Evolutionary conservation across 75 land plant species (phyloP), one percentile per base, ranked within the genome.

Genomic region (Pinus tabuliformis): DNA sequence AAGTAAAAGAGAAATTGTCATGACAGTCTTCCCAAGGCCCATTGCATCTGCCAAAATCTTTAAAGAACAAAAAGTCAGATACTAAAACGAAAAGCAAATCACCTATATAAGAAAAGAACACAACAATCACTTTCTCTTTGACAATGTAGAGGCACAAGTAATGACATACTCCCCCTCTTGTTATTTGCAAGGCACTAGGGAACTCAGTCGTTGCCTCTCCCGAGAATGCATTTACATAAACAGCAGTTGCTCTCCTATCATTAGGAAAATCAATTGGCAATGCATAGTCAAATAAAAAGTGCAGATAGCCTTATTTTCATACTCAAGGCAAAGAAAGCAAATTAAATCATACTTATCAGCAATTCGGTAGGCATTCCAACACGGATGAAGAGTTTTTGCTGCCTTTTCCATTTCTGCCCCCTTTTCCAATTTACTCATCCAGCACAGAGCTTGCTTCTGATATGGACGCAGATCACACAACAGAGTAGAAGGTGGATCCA

Each of bases 11-110:
- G 97, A 83, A 58, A 93, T 95, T 11, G 93, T 87, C 98, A 95
- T 95, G 28, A 95, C 91, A 66, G 98, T 95, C 64, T 95, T 95
- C 13, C 91, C 98, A 58, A 94, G 91, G 5, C 93, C 97, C 95
- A 94, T 94, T 66, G 95, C 97, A 90, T 94, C 95, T 65, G 95
- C 93, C 62, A 60, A 60, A 60, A 60, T 60, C 97, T 92, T 64
- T 39, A 81, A 26, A 62, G 22, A 59, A 22, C 5, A 20, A 60
- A 60, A 60, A 22, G 21, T 20, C 62, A 18, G 42, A 60, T 20
- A 5, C 8, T 5, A 22, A 20, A 20, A 60, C 2, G 62, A 60
- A 8, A 20, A 20, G 20, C 1, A 18, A 60, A 20, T 6, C 62
- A 20, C 18, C 62, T 60, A n/a, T n/a, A 60, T 60, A 22, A 20